Conservation (phyloP, 306 rosid genomes). For the Dalbergia cochinchinensis region DNA sequence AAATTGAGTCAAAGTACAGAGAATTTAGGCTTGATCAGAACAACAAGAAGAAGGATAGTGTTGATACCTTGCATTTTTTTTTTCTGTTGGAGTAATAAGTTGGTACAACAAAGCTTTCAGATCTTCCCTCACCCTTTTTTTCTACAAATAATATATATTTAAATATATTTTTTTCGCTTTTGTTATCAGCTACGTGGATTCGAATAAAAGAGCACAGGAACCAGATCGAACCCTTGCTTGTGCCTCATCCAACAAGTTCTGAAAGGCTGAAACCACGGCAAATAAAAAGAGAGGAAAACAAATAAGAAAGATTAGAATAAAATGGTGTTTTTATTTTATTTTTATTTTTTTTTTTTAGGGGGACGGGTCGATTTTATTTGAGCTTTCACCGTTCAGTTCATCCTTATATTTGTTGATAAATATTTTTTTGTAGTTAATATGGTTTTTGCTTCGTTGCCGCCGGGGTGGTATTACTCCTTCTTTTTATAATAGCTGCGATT, state of each 20-base stretch:
- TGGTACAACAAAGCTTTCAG: constrained; percentile 52
- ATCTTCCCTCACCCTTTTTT: constrained; percentile 47
- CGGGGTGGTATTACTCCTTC: too few species aligned
- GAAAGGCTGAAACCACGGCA: background rate
- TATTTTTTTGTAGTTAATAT: background rate
- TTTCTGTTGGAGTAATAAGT: constrained; percentile 18
- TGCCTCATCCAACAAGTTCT: constrained; percentile 35
- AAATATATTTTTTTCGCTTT: background rate
- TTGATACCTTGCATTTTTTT: constrained; percentile 61
- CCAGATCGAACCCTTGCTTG: constrained; percentile 39
- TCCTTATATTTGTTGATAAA: background rate
- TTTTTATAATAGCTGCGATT: too few species aligned
- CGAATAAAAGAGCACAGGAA: constrained; percentile 25
- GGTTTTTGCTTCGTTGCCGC: too few species aligned
- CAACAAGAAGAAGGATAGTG: constrained; percentile 16
- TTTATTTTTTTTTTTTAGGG: background rate
- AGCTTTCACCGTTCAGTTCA: constrained; percentile 29
- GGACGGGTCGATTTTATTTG: background rate
- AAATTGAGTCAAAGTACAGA: constrained; percentile 51
- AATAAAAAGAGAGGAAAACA: background rate
- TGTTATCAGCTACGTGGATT: background rate
- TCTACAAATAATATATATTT: background rate
- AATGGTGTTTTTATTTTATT: background rate
- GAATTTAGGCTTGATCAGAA: constrained; percentile 55
- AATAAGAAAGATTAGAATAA: background rate